Base-by-base conservation (phyloP, 805 yeast species). In the Aciculoconidium aculeatum region DNA sequence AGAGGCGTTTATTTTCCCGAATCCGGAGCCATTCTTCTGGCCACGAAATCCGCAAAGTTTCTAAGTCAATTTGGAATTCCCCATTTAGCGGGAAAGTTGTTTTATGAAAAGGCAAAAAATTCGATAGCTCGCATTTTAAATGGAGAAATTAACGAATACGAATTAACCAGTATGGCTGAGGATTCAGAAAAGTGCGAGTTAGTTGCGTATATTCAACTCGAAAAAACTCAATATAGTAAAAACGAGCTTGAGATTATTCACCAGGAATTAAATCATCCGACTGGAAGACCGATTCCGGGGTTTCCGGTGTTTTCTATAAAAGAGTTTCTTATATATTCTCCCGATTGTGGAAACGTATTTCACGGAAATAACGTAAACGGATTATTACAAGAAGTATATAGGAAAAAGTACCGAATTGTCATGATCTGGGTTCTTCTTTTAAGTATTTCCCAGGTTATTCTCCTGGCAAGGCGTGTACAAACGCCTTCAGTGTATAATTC, bases 111-210 rank as follows among this genome's bases (percentile, higher is more conserved):
- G 23, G 51, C 80, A 0, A 68, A 69, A 39, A 53, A 50, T 12
- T 44, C 76, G 12, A 44, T 74, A 25, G 37, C 61, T 4, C 69
- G 66, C 17, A 60, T 66, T 24, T 44, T 69, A 34, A 67, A 75
- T 23, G 47, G 55, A 11, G 69, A 71, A 11, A 38, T 70, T 4
- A 41, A 55, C 15, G 58, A 69, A 35, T 56, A 57, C 15, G 47
- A 50, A 11, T 42, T 72, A n/a, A n/a, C n/a, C n/a, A n/a, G n/a
- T n/a, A n/a, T n/a, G n/a, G n/a, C n/a, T n/a, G n/a, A n/a, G n/a
- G n/a, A n/a, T n/a, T n/a, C n/a, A n/a, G n/a, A n/a, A n/a, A n/a
- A 58, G 36, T 88, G 97, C 55, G 97, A 88, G 50, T 77, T 67
- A 39, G 57, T 86, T 11, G 53, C 74, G 0, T 87, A 70, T 44